phyloP scores from a whole-genome alignment of 108 stramenopile species.

The Skeletonema tropicum region DNA sequence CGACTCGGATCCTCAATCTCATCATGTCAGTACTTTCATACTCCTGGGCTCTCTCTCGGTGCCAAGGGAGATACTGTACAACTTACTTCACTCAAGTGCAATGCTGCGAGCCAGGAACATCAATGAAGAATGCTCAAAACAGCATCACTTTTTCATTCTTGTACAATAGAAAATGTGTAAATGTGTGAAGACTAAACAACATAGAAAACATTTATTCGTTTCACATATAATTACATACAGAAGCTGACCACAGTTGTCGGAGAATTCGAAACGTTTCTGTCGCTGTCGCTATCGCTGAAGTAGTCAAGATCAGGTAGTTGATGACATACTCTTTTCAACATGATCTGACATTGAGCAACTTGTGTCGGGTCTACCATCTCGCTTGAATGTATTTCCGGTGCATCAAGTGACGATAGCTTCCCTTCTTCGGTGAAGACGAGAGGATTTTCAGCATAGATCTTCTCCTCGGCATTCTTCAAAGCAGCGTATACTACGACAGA shows the following conservation, averaged over 20 bases:
- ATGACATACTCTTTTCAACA: neutral
- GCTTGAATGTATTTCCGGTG: neutral
- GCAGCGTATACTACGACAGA: slow-evolving; percentile 21
- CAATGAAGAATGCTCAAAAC: no score
- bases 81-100: no score
- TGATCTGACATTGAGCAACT: neutral
- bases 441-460: neutral
- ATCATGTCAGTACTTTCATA: no score
- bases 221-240: neutral
- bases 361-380: neutral
- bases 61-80: no score
- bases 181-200: no score
- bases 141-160: no score
- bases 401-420: neutral
- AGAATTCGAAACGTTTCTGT: neutral
- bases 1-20: no score
- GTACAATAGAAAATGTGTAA: no score
- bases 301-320: slow-evolving; percentile 5
- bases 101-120: no score
- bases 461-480: slow-evolving; percentile 12
- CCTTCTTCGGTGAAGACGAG: neutral
- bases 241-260: neutral
- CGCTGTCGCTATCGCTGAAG: neutral
- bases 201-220: no score
- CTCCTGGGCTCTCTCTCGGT: no score